Conservation (phyloP, 306 rosid species). For the Dalbergia cochinchinensis region DNA sequence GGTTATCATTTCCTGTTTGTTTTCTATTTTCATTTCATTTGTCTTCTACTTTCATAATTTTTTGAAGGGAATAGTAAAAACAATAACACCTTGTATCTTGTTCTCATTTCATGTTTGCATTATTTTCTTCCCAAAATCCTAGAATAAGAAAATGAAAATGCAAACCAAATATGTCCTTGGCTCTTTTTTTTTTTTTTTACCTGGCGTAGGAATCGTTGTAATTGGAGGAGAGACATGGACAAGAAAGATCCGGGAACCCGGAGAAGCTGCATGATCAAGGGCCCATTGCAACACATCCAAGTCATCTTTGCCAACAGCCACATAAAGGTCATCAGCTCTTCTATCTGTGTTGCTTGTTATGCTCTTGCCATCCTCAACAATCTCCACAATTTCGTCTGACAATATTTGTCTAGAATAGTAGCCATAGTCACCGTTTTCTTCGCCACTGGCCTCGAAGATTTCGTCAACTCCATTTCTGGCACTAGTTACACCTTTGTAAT, state of each 20-base stretch:
- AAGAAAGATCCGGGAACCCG: constrained; percentile 70
- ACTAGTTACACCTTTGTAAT: constrained; percentile 25
- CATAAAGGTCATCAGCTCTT: constrained; percentile 68
- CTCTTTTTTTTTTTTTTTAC: constrained; percentile 42
- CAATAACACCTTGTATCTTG: too few relatives aligned
- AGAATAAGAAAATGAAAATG: background rate
- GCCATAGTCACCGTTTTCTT: constrained; percentile 14
- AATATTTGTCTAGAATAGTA: constrained; percentile 30
- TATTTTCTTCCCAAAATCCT: too few relatives aligned
- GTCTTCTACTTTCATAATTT: too few relatives aligned
- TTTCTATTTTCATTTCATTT: too few relatives aligned
- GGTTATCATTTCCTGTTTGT: background rate
- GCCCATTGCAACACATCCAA: constrained; percentile 76
- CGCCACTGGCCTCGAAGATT: background rate
- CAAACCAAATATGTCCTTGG: too few relatives aligned
- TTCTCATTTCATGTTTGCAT: too few relatives aligned
- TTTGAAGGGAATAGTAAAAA: too few relatives aligned
- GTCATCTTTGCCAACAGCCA: constrained; percentile 80
- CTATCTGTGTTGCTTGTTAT: constrained; percentile 38
- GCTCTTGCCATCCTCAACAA: constrained; percentile 60
- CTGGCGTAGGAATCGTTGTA: constrained; percentile 78
- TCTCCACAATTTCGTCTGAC: constrained; percentile 74
- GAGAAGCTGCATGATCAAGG: constrained; percentile 70
- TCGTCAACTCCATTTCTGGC: constrained; percentile 4
- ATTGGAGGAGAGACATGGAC: constrained; percentile 76